phyloP scores from a whole-genome alignment of 148 eudicot genomes.

The Fagopyrum tataricum region DNA sequence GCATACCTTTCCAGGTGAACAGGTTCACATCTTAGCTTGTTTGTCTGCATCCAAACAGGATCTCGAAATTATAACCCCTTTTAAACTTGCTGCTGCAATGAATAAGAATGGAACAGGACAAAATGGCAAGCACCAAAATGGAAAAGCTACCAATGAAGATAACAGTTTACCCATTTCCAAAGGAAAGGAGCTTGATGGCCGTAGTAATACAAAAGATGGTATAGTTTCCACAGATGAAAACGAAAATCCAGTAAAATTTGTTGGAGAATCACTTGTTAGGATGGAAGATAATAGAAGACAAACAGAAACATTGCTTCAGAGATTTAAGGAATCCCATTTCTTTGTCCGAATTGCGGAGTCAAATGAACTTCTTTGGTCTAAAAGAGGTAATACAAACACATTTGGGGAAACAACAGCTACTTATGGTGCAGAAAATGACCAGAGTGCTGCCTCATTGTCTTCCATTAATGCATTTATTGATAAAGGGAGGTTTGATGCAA shows the following conservation, averaged over 20 bases:
- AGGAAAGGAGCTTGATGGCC: slow-evolving; percentile 27
- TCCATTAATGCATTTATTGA: slow-evolving; percentile 54
- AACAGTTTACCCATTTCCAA: slow-evolving; percentile 23
- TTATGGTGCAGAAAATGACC: slow-evolving; percentile 22
- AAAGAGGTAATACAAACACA: slow-evolving; percentile 36
- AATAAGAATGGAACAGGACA: slow-evolving; percentile 54
- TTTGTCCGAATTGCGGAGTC: slow-evolving; percentile 81
- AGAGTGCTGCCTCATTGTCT: slow-evolving; percentile 20
- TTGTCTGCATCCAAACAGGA: slow-evolving; percentile 78
- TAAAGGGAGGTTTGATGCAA: slow-evolving; percentile 61
- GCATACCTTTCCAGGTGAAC: slow-evolving; percentile 54
- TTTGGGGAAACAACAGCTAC: slow-evolving; percentile 19
- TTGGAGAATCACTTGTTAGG: slow-evolving; percentile 83
- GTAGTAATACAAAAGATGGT: slow-evolving; percentile 28
- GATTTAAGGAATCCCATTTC: slow-evolving; percentile 78
- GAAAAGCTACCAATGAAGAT: slow-evolving; percentile 28
- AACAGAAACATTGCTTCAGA: slow-evolving; percentile 61
- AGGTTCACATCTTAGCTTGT: slow-evolving; percentile 76
- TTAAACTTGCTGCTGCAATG: slow-evolving; percentile 90
- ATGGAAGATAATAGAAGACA: slow-evolving; percentile 80
- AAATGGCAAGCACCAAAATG: slow-evolving; percentile 43
- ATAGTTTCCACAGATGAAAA: slow-evolving; percentile 14
- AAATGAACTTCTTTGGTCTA: slow-evolving; percentile 84
- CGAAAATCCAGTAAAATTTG: slow-evolving; percentile 35
- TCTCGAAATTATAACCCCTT: slow-evolving; percentile 79